Conservation (phyloP, 2,329 filamentous ascomycete genomes). For the Claviceps africana region DNA sequence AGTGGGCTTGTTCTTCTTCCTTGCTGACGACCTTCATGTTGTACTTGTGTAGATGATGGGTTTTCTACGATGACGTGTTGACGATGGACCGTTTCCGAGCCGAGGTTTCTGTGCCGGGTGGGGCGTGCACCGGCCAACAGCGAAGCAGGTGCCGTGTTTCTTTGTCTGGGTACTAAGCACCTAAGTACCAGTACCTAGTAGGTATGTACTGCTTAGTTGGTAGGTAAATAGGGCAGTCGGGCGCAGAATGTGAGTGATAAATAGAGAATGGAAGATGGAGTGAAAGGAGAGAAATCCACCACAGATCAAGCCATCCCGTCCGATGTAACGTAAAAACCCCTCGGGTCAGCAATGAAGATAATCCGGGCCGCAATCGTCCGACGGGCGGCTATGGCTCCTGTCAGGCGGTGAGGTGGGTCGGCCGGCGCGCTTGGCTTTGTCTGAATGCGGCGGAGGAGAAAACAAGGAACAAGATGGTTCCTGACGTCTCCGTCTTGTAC, state of each 20-base stretch:
- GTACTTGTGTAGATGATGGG: not conserved
- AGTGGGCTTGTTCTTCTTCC: slow-evolving; percentile 82
- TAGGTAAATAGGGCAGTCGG: not conserved
- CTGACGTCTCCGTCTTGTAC: no score
- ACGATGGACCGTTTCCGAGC: not conserved
- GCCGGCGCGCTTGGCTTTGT: not conserved
- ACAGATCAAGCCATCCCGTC: not conserved
- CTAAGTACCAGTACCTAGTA: no score
- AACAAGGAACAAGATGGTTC: no score
- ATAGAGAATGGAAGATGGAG: not conserved
- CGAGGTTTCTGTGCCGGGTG: not conserved
- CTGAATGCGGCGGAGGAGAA: no score
- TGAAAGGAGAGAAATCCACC: not conserved
- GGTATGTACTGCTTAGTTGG: no score
- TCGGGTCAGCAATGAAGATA: not conserved
- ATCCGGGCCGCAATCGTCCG: not conserved
- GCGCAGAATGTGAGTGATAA: no score
- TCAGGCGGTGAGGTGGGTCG: not conserved
- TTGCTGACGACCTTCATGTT: slow-evolving; percentile 89
- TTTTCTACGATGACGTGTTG: not conserved
- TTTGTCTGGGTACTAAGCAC: no score
- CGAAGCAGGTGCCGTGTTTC: no score
- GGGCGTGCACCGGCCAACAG: no score
- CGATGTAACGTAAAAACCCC: not conserved
- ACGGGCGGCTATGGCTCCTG: not conserved